Evolutionary conservation across 495 filamentous ascomycete genomes (phyloP).

Genomic region (Immersiella caudata): DNA sequence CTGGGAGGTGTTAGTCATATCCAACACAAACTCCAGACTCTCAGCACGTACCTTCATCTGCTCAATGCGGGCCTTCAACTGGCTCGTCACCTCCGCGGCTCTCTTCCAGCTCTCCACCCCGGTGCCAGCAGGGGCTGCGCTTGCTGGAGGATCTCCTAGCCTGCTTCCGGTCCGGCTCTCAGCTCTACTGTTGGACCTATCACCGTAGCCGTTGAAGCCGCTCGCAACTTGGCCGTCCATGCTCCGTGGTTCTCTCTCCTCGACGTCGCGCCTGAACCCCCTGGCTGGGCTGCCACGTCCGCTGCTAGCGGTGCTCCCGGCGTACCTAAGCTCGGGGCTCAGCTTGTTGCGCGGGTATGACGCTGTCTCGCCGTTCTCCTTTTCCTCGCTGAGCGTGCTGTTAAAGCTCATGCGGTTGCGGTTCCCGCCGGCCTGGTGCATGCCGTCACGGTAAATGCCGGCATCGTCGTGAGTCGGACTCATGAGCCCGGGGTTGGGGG

Average conservation of each 20-base stretch:
- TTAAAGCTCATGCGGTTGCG: conserved; percentile 66
- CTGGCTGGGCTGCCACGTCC: conserved; percentile 59
- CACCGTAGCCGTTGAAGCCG: conserved; percentile 32
- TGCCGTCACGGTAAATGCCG: conserved; percentile 60
- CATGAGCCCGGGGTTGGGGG: conserved; percentile 36
- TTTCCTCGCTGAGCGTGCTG: conserved; percentile 79
- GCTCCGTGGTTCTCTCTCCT: conserved; percentile 35
- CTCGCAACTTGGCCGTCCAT: conserved; percentile 25
- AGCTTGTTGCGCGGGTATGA: conserved; percentile 54
- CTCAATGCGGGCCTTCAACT: conserved; percentile 95
- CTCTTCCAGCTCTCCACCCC: conserved; percentile 92
- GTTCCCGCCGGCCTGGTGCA: conserved; percentile 38
- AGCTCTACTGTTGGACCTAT: conserved; percentile 41
- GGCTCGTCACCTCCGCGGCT: conserved; percentile 97
- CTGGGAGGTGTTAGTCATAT: conserved; percentile 8
- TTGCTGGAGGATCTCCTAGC: conserved; percentile 30
- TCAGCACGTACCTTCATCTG: conserved; percentile 59
- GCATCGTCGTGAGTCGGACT: conserved; percentile 53
- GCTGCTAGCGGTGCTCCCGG: conserved; percentile 53
- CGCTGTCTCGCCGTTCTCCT: conserved; percentile 65
- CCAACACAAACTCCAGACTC: background rate
- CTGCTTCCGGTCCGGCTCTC: conserved; percentile 53
- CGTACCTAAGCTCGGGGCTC: conserved; percentile 54
- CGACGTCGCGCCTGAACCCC: conserved; percentile 42
- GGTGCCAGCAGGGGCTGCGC: conserved; percentile 50